Conservation (phyloP, 805 yeast genomes). For the Yamadazyma nakazawae region DNA sequence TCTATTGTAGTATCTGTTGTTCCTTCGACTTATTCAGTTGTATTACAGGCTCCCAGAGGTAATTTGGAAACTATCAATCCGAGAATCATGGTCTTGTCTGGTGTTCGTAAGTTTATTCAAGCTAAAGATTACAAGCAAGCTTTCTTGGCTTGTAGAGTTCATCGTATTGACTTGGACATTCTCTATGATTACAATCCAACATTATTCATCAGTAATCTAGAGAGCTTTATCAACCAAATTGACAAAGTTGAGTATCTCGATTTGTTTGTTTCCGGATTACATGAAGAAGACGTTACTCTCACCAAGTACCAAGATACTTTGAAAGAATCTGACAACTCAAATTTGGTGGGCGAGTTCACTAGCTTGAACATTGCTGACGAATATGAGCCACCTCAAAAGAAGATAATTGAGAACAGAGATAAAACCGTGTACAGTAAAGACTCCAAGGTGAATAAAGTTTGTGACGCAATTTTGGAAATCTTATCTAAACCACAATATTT, state of each 20-base stretch:
- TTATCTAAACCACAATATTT: constrained; percentile 51
- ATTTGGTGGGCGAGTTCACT: constrained; percentile 6
- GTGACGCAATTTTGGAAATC: constrained; percentile 64
- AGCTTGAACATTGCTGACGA: constrained; percentile 17
- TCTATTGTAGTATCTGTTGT: constrained; percentile 77
- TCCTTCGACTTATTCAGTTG: constrained; percentile 79
- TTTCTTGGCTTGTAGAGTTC: constrained; percentile 79
- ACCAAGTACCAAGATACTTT: constrained; percentile 81
- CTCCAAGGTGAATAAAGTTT: constrained; percentile 72
- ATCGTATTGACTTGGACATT: constrained; percentile 87
- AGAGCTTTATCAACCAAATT: constrained; percentile 65
- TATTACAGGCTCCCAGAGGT: constrained; percentile 93
- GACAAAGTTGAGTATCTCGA: constrained; percentile 75
- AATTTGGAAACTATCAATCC: constrained; percentile 93
- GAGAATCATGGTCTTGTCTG: constrained; percentile 83
- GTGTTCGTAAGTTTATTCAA: constrained; percentile 69
- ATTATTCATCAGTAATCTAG: constrained; percentile 60
- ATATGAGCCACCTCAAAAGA: constrained; percentile 17
- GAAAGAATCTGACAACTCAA: constrained; percentile 16
- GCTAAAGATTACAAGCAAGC: constrained; percentile 64
- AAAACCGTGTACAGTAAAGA: constrained; percentile 32
- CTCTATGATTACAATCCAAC: constrained; percentile 83
- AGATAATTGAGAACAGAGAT: constrained; percentile 39
- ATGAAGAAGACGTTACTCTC: constrained; percentile 78
- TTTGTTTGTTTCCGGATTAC: constrained; percentile 79